Evolutionary conservation across 371 early-diverging fungal species (phyloP), one percentile per base, ranked within the genome.

Genomic region (Blakeslea trispora): DNA sequence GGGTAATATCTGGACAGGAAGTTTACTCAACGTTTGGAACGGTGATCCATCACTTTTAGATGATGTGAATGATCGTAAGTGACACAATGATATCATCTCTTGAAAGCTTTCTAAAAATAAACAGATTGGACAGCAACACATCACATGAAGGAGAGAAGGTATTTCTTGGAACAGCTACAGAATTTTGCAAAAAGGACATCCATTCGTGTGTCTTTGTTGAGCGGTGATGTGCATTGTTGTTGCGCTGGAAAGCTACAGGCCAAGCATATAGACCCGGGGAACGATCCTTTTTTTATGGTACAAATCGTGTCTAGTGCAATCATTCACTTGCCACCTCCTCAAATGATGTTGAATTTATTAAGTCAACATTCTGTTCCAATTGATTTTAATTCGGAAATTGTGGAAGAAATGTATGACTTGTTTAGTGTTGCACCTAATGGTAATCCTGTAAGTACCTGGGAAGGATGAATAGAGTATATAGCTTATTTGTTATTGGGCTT

Each of bases 1-100:
- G 45, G 73, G 60, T 42, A 67, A 61, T 64, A 66, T 74, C 46
- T 77, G 75, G 42, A 59, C 68, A 17, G 70, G 75, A 14, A 68
- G 80, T 37, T 58, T 88, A 9, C n/a, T n/a, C n/a, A 72, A 73
- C 57, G 77, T 84, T 55, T 75, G 75, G 75, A 79, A 87, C 71
- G 93, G 92, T 43, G 91, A 94, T 65, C 91, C 91, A 11, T 91
- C 92, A 63, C 61, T 94, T 35, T 71, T 88, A 40, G 91, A 90
- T 69, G 92, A 91, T 57, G 71, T 91, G 77, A 86, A 84, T 69
- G 92, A 91, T 65, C 90, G 81, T 69, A 77, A 69, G 81, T 70
- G 56, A n/a, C n/a, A n/a, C n/a, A n/a, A n/a, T n/a, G n/a, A n/a
- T n/a, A n/a, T n/a, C n/a, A n/a, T n/a, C n/a, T n/a, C n/a, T n/a